A percentile compares a stretch with the other conserved stretches of the same genome.
Evolutionary conservation across 2,329 filamentous ascomycete genomes (phyloP).

Genomic region (Phialophora verrucosa): DNA sequence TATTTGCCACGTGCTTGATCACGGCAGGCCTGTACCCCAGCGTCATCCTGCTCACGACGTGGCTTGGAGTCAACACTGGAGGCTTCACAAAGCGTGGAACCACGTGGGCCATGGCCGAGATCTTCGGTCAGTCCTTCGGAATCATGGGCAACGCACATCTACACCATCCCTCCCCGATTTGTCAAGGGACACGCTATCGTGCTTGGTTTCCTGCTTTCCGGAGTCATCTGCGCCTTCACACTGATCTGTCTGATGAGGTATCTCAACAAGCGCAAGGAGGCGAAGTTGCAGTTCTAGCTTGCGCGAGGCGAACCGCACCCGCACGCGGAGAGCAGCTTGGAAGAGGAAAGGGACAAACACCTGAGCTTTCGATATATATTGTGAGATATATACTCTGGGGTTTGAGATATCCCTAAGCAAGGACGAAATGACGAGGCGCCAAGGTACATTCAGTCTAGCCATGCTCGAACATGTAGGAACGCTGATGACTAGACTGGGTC

Average conservation of each 20-base stretch:
- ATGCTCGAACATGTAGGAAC: background rate
- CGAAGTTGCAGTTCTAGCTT: background rate
- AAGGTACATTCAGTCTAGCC: background rate
- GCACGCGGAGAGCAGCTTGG: constrained; percentile 8
- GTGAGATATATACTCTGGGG: background rate
- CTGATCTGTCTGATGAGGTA: constrained; percentile 22
- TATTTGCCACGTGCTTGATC: constrained; percentile 27
- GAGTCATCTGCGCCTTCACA: constrained; percentile 10
- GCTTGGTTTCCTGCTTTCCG: constrained; percentile 21
- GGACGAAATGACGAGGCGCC: background rate
- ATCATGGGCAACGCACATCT: constrained; percentile 29
- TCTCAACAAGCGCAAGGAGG: constrained; percentile 23
- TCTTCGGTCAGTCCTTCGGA: constrained; percentile 27
- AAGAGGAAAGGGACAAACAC: constrained; percentile 21
- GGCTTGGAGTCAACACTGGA: constrained; percentile 25
- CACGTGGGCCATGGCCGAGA: constrained; percentile 25
- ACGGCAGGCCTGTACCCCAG: constrained; percentile 24
- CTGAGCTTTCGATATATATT: constrained; percentile 22
- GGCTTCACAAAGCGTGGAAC: constrained; percentile 29
- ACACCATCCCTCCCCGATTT: constrained; percentile 24
- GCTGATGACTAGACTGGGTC: background rate
- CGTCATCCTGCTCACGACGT: constrained; percentile 23
- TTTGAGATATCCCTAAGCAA: too few relatives aligned
- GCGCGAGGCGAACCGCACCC: constrained; percentile 19
- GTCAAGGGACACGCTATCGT: constrained; percentile 32